phyloP scores from a whole-genome alignment of 2,329 filamentous ascomycete species.

The Keithomyces neogunnii region DNA sequence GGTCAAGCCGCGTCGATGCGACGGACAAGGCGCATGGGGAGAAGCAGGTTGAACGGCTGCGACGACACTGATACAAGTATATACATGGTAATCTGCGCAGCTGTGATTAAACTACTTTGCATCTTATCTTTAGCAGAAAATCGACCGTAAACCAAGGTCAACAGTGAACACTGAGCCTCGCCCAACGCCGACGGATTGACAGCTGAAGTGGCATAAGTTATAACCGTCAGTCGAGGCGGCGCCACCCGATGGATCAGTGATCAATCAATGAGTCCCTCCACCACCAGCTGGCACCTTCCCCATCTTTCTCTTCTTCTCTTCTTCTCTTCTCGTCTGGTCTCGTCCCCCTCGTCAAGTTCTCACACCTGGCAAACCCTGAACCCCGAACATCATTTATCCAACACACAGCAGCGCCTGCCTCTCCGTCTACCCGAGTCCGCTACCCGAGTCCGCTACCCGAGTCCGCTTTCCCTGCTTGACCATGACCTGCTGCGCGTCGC shows the following conservation, averaged over 20 bases:
- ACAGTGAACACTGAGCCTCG: background rate
- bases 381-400: background rate
- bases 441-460: too few relatives aligned
- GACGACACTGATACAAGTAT: background rate
- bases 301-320: too few relatives aligned
- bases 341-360: background rate
- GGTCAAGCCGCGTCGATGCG: slow-evolving; percentile 22
- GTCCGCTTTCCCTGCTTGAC: too few relatives aligned
- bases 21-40: background rate
- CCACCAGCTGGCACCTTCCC: background rate
- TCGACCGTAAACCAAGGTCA: too few relatives aligned
- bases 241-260: background rate
- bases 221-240: background rate
- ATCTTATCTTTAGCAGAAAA: too few relatives aligned
- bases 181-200: background rate
- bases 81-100: background rate
- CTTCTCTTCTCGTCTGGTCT: background rate
- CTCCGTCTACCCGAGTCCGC: background rate
- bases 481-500: background rate
- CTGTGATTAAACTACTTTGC: too few relatives aligned
- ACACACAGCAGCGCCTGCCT: background rate
- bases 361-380: background rate
- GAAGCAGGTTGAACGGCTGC: background rate
- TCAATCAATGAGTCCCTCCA: background rate
- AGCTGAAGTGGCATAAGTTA: background rate